Base-by-base conservation (phyloP, 164 flowering plant genomes). In the Amborella trichopoda region DNA sequence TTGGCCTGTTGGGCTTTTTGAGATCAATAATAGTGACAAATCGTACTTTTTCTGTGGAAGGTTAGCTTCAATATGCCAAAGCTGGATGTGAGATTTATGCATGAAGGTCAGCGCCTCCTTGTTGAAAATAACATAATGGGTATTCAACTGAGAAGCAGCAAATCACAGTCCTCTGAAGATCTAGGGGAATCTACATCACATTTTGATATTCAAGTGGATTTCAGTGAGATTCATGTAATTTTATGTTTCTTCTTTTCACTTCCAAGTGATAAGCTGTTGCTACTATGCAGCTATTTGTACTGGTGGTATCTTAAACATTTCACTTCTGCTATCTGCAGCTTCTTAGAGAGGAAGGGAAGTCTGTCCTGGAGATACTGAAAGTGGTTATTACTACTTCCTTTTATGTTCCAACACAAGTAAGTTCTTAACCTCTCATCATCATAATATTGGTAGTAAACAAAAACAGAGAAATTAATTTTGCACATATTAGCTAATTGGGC, bases 211-310 rank as follows among this genome's bases (percentile, higher is more conserved):
- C 95, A 87, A 64, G 38, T 93, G 87, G 99, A 85, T 54, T 75
- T 82, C 58, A 93, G 87, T 62, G 95, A 83, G 72, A 88, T 93
- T 72, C 87, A 88, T 93, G 99, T 93, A 83, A 54, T 71, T 53
- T 21, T 28, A 39, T 57, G 25, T 22, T 53, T 55, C 21, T 23
- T 17, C 20, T 44, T 40, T 39, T 26, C 3, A 19, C 16, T 38
- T 38, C n/a, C n/a, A n/a, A 38, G 20, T 38, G 16, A 22, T 22
- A 38, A 38, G 17, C 20, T 14, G 16, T 10, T 38, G 16, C 20
- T 10, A 10, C 16, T 16, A 22, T 22, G 16, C 16, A 38, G 41
- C n/a, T 3, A 19, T 33, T 33, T 17, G 14, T 2, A 2, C 2
- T 33, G 37, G 17, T 38, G 16, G 8, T 38, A 22, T 38, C 20